A percentile compares a stretch with the other conserved stretches of the same genome.
Evolutionary conservation across 1,139 yeast genomes (phyloP).

Genomic region (Yamadazyma atmosphaerica): DNA sequence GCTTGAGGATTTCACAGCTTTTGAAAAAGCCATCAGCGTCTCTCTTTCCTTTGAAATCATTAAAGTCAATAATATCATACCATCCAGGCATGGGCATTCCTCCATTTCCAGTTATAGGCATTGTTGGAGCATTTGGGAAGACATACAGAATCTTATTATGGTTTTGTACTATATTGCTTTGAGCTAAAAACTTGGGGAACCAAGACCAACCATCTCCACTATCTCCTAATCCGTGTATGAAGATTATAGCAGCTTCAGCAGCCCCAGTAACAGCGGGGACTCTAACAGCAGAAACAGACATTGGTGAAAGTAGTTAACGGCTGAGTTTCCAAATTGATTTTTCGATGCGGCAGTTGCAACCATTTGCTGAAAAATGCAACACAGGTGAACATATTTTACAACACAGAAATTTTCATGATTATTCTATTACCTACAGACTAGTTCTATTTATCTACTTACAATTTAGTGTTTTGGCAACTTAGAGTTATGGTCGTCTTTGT

Average conservation of each 20-base stretch:
- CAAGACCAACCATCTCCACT: conserved; percentile 88
- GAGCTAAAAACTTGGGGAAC: conserved; percentile 53
- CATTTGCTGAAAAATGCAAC: no score
- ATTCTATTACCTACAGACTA: background rate
- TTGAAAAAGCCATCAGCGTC: conserved; percentile 67
- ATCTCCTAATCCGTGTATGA: conserved; percentile 92
- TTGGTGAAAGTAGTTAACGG: background rate
- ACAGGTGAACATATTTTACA: no score
- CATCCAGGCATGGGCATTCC: conserved; percentile 79
- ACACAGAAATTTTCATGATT: no score
- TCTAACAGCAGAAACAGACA: conserved; percentile 23
- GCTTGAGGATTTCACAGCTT: conserved; percentile 53
- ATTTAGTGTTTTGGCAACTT: background rate
- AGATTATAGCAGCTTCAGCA: conserved; percentile 54
- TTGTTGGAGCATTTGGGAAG: conserved; percentile 84
- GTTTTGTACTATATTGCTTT: conserved; percentile 42
- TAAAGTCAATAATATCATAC: conserved; percentile 75
- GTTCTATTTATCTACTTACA: no score
- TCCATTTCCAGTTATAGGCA: conserved; percentile 66
- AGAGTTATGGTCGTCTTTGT: background rate
- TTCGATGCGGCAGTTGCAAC: background rate
- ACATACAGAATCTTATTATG: conserved; percentile 69
- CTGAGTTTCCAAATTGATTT: background rate
- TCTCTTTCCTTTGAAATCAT: conserved; percentile 45
- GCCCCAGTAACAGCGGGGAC: conserved; percentile 19